These are phyloP conservation scores for Kwoniella pini DNA, from an alignment of 768 basidiomycete genomes.

Conservation along the genomic window DNA sequence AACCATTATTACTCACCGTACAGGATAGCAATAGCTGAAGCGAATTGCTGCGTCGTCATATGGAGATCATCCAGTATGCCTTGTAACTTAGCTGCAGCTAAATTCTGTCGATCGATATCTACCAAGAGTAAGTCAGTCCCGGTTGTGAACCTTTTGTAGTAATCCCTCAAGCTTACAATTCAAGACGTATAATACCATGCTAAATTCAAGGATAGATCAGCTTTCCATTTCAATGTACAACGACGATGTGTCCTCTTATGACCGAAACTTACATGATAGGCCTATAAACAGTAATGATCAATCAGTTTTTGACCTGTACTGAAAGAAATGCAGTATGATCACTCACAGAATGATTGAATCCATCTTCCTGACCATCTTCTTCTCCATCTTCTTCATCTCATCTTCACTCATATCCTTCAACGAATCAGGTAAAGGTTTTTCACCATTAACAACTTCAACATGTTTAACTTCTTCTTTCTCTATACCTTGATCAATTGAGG, in stretches of 20 bases:
- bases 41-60: constrained; percentile 43
- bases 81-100: constrained; percentile 44
- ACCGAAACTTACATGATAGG: constrained; percentile 12
- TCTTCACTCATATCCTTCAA: constrained; percentile 22
- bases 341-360: constrained; percentile 40
- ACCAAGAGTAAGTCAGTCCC: background rate
- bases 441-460: constrained; percentile 2
- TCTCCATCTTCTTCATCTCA: constrained; percentile 30
- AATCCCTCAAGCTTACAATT: constrained; percentile 36
- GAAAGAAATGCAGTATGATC: background rate
- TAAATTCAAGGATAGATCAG: background rate
- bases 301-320: too few relatives aligned
- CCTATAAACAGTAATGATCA: background rate
- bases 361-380: constrained; percentile 40
- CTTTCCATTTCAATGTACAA: background rate
- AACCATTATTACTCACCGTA: constrained; percentile 23
- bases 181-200: constrained; percentile 36
- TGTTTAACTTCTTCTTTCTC: constrained; percentile 3
- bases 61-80: constrained; percentile 46
- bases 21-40: constrained; percentile 44
- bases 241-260: background rate
- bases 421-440: constrained; percentile 28
- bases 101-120: constrained; percentile 45
- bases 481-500: background rate
- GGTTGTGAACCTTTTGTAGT: too few relatives aligned